Conservation (phyloP, 2,329 filamentous ascomycete species). For the Aphanocladium album region DNA sequence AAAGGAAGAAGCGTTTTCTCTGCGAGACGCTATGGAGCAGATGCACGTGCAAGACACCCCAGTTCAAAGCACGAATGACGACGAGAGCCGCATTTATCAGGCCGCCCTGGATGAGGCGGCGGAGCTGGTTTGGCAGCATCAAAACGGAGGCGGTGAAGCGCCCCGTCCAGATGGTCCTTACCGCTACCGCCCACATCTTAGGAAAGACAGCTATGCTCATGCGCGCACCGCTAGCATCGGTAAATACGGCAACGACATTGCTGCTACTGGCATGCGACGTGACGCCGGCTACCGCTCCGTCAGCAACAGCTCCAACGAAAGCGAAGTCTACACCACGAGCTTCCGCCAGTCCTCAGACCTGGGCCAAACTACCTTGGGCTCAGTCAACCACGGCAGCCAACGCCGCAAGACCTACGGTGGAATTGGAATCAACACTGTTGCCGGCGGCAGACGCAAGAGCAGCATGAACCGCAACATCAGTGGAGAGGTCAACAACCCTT, state of each 20-base stretch:
- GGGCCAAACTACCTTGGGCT: slow-evolving; percentile 5
- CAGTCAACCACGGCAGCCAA: slow-evolving; percentile 16
- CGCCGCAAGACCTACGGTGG: slow-evolving; percentile 38
- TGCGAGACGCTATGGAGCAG: slow-evolving; percentile 68
- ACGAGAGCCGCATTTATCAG: slow-evolving; percentile 61
- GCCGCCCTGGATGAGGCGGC: slow-evolving; percentile 73
- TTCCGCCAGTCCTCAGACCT: slow-evolving; percentile 16
- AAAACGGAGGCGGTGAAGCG: slow-evolving; percentile 49
- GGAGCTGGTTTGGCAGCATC: slow-evolving; percentile 73
- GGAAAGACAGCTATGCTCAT: slow-evolving; percentile 66
- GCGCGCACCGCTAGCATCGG: slow-evolving; percentile 58
- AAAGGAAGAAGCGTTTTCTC: slow-evolving; percentile 67
- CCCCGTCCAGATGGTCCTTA: slow-evolving; percentile 60
- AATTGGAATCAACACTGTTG: slow-evolving; percentile 31
- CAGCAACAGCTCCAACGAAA: slow-evolving; percentile 49
- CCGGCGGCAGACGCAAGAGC: slow-evolving; percentile 51
- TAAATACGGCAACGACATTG: slow-evolving; percentile 42
- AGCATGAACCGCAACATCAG: slow-evolving; percentile 66
- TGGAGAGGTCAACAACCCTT: slow-evolving; percentile 60
- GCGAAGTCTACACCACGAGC: slow-evolving; percentile 33
- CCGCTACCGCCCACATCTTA: slow-evolving; percentile 62
- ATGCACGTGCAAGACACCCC: slow-evolving; percentile 52
- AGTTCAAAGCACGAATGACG: slow-evolving; percentile 30
- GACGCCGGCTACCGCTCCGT: slow-evolving; percentile 40
- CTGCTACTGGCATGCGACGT: slow-evolving; percentile 41